phyloP scores from a whole-genome alignment of 306 rosid genomes.

The Prunus campanulata region DNA sequence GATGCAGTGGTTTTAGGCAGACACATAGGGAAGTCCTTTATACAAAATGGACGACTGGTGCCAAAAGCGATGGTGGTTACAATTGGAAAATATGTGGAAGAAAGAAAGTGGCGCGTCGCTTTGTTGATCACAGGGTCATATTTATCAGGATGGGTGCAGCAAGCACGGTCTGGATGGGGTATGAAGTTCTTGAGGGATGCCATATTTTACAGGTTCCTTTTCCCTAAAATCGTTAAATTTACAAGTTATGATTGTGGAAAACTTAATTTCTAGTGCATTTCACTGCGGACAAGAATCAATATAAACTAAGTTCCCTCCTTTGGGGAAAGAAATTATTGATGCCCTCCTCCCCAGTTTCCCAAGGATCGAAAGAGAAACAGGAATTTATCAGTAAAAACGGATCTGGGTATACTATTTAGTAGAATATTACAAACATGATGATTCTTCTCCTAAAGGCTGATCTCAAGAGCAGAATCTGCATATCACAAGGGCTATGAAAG shows the following conservation, averaged over 20 bases:
- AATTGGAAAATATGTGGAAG: slow-evolving; percentile 7
- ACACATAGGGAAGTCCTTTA: not conserved
- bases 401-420: too few relatives aligned
- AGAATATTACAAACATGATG: too few relatives aligned
- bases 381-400: too few relatives aligned
- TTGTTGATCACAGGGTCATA: slow-evolving; percentile 6
- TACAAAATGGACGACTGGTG: not conserved
- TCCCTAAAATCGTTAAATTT: not conserved
- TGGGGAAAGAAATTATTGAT: too few relatives aligned
- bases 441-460: too few relatives aligned
- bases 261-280: not conserved
- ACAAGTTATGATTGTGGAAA: slow-evolving; percentile 23
- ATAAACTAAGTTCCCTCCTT: too few relatives aligned
- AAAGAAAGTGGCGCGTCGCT: slow-evolving; percentile 26
- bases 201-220: slow-evolving; percentile 16
- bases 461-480: too few relatives aligned
- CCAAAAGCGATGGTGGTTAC: not conserved
- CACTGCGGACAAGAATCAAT: too few relatives aligned
- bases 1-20: slow-evolving; percentile 22
- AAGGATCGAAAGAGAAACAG: too few relatives aligned
- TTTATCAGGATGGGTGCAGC: slow-evolving; percentile 26
- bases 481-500: too few relatives aligned
- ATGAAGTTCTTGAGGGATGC: slow-evolving; percentile 16
- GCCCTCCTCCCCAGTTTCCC: too few relatives aligned
- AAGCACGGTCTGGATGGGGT: slow-evolving; percentile 10